Percentiles rank a stretch among this genome's conserved stretches.
phyloP scores from a whole-genome alignment of 129 eudicot genomes.

The Artemisia annua region DNA sequence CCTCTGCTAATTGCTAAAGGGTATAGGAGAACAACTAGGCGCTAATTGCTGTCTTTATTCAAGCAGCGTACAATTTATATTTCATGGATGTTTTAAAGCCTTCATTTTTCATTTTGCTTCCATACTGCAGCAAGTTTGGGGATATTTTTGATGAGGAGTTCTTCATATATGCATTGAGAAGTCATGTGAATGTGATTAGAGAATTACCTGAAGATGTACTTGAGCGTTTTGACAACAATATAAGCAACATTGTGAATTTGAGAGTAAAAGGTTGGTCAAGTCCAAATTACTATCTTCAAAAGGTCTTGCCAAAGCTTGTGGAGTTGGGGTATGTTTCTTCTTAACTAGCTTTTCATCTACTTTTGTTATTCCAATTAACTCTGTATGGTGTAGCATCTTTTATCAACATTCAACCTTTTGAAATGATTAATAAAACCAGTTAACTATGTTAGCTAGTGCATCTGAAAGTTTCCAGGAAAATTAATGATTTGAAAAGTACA shows the following conservation, averaged over 20 bases:
- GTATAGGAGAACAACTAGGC: no score
- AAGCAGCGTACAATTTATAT: background rate
- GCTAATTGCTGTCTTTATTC: background rate
- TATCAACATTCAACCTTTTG: background rate
- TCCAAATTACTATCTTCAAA: constrained; percentile 83
- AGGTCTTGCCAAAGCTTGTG: constrained; percentile 86
- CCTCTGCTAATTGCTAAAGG: no score
- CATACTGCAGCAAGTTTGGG: constrained; percentile 73
- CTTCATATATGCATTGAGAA: constrained; percentile 86
- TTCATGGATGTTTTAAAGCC: background rate
- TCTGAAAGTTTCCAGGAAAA: no score
- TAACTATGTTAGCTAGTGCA: no score
- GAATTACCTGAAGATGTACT: constrained; percentile 81
- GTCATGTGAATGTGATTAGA: constrained; percentile 79
- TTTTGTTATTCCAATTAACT: background rate
- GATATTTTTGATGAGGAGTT: constrained; percentile 97
- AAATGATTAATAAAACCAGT: background rate
- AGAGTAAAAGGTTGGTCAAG: constrained; percentile 99
- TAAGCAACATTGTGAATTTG: constrained; percentile 89
- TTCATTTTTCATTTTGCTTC: constrained; percentile 2
- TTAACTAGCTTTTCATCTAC: background rate
- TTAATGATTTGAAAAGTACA: background rate
- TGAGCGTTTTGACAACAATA: constrained; percentile 72
- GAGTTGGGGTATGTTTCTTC: constrained; percentile 66
- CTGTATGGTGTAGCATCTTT: background rate